Evolutionary conservation across 2,329 filamentous ascomycete species (phyloP), one percentile per base, ranked within the genome.

Genomic region (Arachnomyces sp.): DNA sequence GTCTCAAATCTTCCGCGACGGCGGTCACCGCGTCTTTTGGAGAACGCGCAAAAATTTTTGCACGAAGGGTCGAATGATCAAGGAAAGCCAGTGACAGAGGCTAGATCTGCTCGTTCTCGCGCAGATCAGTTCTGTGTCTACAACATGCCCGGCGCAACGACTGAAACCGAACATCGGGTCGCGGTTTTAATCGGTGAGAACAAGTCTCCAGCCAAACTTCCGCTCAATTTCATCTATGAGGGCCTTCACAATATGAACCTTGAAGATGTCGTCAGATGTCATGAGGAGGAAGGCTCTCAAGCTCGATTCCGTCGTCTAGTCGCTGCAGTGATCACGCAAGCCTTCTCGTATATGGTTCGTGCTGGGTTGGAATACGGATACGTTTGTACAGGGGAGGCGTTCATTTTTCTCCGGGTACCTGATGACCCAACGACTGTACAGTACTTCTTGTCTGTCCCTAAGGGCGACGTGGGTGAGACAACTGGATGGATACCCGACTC

Each of bases 331-430:
- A 46, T 73, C 18, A 65, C 64, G 4, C 62, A 73, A 50, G 66
- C 59, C 1, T 75, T 68, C 47, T 61, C 69, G 28, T 73, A 74
- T 50, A 75, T 75, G 62, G 61, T 75, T 8, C 49, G 66, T 36
- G 54, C 53, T 12, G 65, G 72, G 0, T 54, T 72, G 5, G 60
- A 67, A 40, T 70, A 68, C 44, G 60, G 69, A 11, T 55, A 60
- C 17, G 40, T 74, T 29, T 61, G 56, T 11, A 72, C 63, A 1
- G 63, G 65, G 14, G 62, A 72, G 49, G 57, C 61, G 2, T 64
- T 63, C 35, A 61, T 71, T 21, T 72, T 71, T 42, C 57, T 73
- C n/a, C 60, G 55, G 34, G 47, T 44, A 13, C 31, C 52, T 17
- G 38, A 62, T 33, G 46, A 56, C 15, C 50, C 54, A 34, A 49